These are phyloP conservation scores for Decorospora gaudefroyi DNA, from an alignment of 2,329 filamentous ascomycete species.

Conservation along the genomic window DNA sequence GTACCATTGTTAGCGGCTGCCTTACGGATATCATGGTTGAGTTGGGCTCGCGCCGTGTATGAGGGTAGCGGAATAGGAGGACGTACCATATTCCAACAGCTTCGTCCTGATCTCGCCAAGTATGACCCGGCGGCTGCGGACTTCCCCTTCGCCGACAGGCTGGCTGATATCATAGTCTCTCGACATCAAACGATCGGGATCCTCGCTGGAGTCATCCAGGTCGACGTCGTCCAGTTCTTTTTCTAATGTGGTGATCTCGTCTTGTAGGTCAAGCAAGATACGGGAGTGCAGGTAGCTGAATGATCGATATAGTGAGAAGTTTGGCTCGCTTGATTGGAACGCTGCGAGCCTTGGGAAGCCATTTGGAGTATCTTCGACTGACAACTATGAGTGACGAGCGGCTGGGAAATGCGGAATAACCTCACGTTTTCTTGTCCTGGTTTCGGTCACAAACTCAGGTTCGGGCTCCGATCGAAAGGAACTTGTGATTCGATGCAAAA, in stretches of 20 bases:
- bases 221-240: slow-evolving; percentile 46
- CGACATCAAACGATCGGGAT: slow-evolving; percentile 30
- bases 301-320: slow-evolving; percentile 49
- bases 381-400: slow-evolving; percentile 6
- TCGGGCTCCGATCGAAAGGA: slow-evolving; percentile 41
- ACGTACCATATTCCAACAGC: slow-evolving; percentile 44
- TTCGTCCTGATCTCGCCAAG: slow-evolving; percentile 41
- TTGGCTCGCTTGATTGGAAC: slow-evolving; percentile 48
- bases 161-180: slow-evolving; percentile 34
- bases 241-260: slow-evolving; percentile 47
- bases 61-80: too few relatives aligned
- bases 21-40: too few relatives aligned
- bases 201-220: slow-evolving; percentile 33
- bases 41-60: too few relatives aligned
- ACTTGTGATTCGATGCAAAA: slow-evolving; percentile 36
- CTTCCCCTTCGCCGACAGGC: slow-evolving; percentile 19
- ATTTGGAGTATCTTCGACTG: slow-evolving; percentile 47
- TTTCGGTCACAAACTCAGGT: slow-evolving; percentile 38
- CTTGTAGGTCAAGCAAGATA: slow-evolving; percentile 46
- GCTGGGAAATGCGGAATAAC: neutral
- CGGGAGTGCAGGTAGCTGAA: slow-evolving; percentile 50
- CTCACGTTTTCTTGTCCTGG: slow-evolving; percentile 42
- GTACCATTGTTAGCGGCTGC: slow-evolving; percentile 2
- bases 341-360: slow-evolving; percentile 48
- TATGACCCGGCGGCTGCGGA: slow-evolving; percentile 32